Evolutionary conservation across 768 basidiomycete genomes (phyloP).

Genomic region (Lentinula guzmanii): DNA sequence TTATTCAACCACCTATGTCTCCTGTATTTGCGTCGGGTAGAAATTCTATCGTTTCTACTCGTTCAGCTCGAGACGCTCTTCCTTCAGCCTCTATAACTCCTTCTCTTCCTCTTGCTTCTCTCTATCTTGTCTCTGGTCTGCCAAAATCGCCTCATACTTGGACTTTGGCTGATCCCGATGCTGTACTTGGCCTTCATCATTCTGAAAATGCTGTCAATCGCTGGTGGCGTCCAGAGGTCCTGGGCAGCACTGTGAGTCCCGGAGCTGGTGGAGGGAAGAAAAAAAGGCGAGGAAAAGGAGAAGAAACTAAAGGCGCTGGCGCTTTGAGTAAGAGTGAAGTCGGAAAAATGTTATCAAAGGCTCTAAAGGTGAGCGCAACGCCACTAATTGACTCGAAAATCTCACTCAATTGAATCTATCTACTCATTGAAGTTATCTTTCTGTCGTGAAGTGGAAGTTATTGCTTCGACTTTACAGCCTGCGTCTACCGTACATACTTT

Average conservation of each 20-base stretch:
- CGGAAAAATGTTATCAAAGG: slow-evolving; percentile 86
- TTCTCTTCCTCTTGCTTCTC: slow-evolving; percentile 71
- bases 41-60: slow-evolving; percentile 73
- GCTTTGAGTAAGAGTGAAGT: slow-evolving; percentile 83
- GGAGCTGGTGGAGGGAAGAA: slow-evolving; percentile 78
- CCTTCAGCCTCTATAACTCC: slow-evolving; percentile 59
- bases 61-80: slow-evolving; percentile 52
- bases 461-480: slow-evolving; percentile 92
- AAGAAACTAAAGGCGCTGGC: slow-evolving; percentile 68
- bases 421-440: slow-evolving; percentile 64
- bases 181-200: slow-evolving; percentile 77
- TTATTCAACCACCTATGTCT: slow-evolving; percentile 75
- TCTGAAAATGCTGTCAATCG: slow-evolving; percentile 79
- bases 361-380: slow-evolving; percentile 62
- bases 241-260: slow-evolving; percentile 82
- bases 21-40: slow-evolving; percentile 75
- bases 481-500: slow-evolving; percentile 91
- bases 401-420: slow-evolving; percentile 5
- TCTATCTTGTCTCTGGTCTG: slow-evolving; percentile 84
- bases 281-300: slow-evolving; percentile 64
- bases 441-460: slow-evolving; percentile 87
- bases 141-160: slow-evolving; percentile 88
- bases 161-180: slow-evolving; percentile 82
- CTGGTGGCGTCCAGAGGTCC: slow-evolving; percentile 90
- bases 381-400: neutral